phyloP scores from a whole-genome alignment of 805 yeast genomes.

The Barnettozyma californica region DNA sequence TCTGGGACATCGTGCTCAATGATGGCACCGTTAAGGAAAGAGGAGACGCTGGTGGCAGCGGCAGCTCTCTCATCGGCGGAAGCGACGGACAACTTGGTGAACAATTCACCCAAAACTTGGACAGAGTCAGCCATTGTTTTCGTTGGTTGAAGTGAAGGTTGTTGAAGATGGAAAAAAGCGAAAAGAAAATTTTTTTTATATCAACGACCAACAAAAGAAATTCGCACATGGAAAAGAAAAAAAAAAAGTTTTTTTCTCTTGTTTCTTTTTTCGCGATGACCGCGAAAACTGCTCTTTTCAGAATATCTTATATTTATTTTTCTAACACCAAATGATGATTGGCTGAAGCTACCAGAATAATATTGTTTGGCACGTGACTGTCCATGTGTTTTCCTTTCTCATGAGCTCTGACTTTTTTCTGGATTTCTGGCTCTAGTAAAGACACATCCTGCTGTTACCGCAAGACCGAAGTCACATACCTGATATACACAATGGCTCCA shows the following conservation, averaged over 20 bases:
- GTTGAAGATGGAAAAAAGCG: constrained; percentile 2
- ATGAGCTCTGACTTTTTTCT: neutral
- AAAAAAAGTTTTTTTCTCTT: constrained; percentile 1
- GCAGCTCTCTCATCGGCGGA: constrained; percentile 73
- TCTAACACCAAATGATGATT: neutral
- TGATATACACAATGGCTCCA: constrained; percentile 1
- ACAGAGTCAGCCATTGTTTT: constrained; percentile 40
- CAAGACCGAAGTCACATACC: too few relatives aligned
- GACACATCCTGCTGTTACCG: too few relatives aligned
- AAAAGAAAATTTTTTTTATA: constrained; percentile 17
- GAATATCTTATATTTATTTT: neutral
- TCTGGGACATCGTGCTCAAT: constrained; percentile 98
- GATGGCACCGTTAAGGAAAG: constrained; percentile 93
- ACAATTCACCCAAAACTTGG: constrained; percentile 87
- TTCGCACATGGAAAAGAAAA: constrained; percentile 3
- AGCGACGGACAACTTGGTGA: constrained; percentile 89
- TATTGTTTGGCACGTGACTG: neutral
- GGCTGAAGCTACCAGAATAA: too few relatives aligned
- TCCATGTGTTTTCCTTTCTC: too few relatives aligned
- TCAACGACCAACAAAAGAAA: constrained; percentile 6
- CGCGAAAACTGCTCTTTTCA: neutral
- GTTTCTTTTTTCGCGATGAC: constrained; percentile 3
- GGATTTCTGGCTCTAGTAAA: neutral
- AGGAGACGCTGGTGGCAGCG: constrained; percentile 85
- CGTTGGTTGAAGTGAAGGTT: neutral